Base-by-base conservation (phyloP, 306 rosid species). In the Purshia tridentata region DNA sequence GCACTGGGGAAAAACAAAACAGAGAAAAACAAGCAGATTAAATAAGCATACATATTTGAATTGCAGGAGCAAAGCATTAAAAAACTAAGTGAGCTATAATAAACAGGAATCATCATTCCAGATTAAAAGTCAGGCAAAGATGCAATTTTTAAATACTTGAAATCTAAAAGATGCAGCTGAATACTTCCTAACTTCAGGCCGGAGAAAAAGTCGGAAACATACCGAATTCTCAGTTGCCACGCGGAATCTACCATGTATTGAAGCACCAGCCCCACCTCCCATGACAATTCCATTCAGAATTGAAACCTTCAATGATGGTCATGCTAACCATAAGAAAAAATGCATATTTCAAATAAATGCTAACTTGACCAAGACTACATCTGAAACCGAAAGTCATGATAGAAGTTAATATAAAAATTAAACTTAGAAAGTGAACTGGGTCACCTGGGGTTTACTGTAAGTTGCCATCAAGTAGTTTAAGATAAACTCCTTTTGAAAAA, bases 241-340 rank as follows among this genome's bases (percentile, higher is more conserved):
- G 56, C 96, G 77, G 78, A 89, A 91, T 86, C 92, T 91, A 71
- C 97, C 96, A 69, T 94, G 97, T 29, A 94, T 77, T 65, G 98
- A 91, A 82, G 74, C 91, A 51, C 98, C 97, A 35, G 97, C 96
- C 18, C 98, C 97, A 84, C 98, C 98, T 76, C 98, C 98, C 97
- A 94, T 91, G 69, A 94, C 97, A 58, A 89, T 88, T 76, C 98
- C 98, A 69, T 94, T 72, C 65, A 91, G 94, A 72, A 94, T 83
- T 73, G 98, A 94, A 85, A 94, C 94, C 98, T 94, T 66, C 66
- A 82, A 76, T 22, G 40, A 74, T 52, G 72, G 81, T 77, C 53
- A 69, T 19, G 70, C 44, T 54, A 52, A 69, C 41, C 48, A 71
- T 81, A 51, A 80, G 72, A 75, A 66, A 63, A 62, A 4, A 35